Conservation (phyloP, 2,329 filamentous ascomycete genomes). For the Diaporthe vaccinii region DNA sequence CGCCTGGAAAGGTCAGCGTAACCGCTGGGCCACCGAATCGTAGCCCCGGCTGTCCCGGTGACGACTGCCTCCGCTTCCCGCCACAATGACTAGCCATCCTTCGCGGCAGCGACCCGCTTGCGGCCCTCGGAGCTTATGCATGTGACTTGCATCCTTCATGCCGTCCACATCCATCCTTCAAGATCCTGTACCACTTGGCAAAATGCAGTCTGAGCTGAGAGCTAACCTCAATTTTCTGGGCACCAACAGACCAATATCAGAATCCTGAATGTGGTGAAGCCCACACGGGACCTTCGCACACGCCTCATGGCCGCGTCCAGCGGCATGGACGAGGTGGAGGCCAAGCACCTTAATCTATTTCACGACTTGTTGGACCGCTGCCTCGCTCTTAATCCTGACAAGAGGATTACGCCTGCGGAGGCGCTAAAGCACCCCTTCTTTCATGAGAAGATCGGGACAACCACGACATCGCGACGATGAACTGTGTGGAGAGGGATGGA, state of each 20-base stretch:
- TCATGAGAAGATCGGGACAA: conserved; percentile 54
- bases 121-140: conserved; percentile 33
- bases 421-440: conserved; percentile 94
- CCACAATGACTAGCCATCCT: conserved; percentile 27
- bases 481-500: neutral
- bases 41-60: conserved; percentile 28
- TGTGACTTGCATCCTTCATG: conserved; percentile 35
- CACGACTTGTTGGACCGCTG: conserved; percentile 91
- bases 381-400: conserved; percentile 90
- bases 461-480: conserved; percentile 36
- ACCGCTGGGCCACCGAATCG: conserved; percentile 30
- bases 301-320: conserved; percentile 81
- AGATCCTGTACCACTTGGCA: conserved; percentile 27
- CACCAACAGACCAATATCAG: conserved; percentile 72
- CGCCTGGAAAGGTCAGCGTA: conserved; percentile 26
- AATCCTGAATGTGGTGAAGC: conserved; percentile 78
- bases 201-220: conserved; percentile 11
- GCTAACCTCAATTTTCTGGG: conserved; percentile 41
- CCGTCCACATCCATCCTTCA: conserved; percentile 16
- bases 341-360: conserved; percentile 85
- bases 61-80: conserved; percentile 8
- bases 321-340: conserved; percentile 80
- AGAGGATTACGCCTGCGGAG: conserved; percentile 87
- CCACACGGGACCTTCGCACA: conserved; percentile 84
- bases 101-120: conserved; percentile 34